phyloP scores from a whole-genome alignment of 129 eudicot genomes.

The Centrapalus pauciflorus region DNA sequence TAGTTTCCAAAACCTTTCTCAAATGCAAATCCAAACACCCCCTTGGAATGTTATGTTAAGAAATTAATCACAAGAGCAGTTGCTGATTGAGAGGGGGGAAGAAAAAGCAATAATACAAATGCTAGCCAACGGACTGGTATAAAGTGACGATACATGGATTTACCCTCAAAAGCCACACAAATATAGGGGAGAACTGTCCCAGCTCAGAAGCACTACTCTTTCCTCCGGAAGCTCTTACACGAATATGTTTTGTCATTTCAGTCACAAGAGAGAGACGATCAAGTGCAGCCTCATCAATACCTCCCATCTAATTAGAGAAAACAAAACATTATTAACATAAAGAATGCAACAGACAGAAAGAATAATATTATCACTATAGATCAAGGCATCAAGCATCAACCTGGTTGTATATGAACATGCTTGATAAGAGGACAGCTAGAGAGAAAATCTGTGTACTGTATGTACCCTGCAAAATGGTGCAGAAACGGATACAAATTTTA shows the following conservation, averaged over 20 bases:
- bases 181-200: conserved; percentile 98
- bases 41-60: background rate
- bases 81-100: conserved; percentile 6
- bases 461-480: conserved; percentile 66
- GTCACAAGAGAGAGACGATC: conserved; percentile 99
- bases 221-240: conserved; percentile 94
- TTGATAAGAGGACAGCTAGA: conserved; percentile 89
- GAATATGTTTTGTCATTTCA: conserved; percentile 98
- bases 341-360: background rate
- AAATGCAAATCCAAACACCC: too few species aligned
- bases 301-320: conserved; percentile 71
- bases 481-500: background rate
- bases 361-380: too few species aligned
- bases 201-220: conserved; percentile 85
- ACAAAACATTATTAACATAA: background rate
- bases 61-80: background rate
- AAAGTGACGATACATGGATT: conserved; percentile 9
- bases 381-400: conserved; percentile 19
- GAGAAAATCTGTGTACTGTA: conserved; percentile 97
- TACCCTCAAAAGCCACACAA: conserved; percentile 99
- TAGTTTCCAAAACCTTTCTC: too few species aligned
- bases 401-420: conserved; percentile 99
- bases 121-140: background rate
- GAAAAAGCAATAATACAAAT: background rate
- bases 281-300: conserved; percentile 98